These are phyloP conservation scores for Phytophthora uliginosa DNA, from an alignment of 352 stramenopile genomes.

Conservation along the genomic window DNA sequence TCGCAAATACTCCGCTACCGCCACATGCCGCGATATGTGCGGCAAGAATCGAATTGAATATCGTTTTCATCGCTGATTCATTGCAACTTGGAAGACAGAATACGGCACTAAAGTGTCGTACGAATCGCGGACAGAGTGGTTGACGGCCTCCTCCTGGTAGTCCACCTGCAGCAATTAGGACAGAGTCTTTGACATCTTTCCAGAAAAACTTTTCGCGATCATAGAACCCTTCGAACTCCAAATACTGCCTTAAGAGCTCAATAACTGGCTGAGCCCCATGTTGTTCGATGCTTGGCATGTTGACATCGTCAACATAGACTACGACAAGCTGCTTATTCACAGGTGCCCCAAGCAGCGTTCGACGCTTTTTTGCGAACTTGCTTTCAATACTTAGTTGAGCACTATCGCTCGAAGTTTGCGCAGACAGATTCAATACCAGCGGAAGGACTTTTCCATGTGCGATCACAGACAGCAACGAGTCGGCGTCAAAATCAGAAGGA, in stretches of 20 bases:
- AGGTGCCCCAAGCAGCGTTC: conserved; percentile 92
- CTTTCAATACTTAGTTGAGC: conserved; percentile 91
- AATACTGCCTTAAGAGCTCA: conserved; percentile 78
- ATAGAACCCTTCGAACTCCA: conserved; percentile 82
- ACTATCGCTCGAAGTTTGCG: conserved; percentile 84
- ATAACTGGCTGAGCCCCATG: conserved; percentile 82
- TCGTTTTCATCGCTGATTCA: conserved; percentile 84
- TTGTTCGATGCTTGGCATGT: conserved; percentile 87
- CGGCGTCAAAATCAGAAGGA: conserved; percentile 11
- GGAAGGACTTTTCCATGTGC: conserved; percentile 48
- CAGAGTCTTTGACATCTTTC: conserved; percentile 78
- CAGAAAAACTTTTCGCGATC: conserved; percentile 89
- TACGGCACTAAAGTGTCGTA: conserved; percentile 73
- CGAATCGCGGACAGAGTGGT: conserved; percentile 66
- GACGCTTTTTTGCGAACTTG: conserved; percentile 94
- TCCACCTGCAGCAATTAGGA: conserved; percentile 73
- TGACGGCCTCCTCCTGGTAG: conserved; percentile 68
- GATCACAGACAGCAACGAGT: conserved; percentile 27
- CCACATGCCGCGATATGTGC: conserved; percentile 49
- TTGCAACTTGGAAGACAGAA: conserved; percentile 82
- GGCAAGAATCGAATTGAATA: conserved; percentile 91
- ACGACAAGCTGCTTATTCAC: conserved; percentile 78
- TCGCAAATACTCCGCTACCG: conserved; percentile 32
- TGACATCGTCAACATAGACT: conserved; percentile 93
- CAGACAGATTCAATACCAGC: conserved; percentile 87